phyloP scores from a whole-genome alignment of 2,329 filamentous ascomycete species.

The Amesomyces nigricolor region DNA sequence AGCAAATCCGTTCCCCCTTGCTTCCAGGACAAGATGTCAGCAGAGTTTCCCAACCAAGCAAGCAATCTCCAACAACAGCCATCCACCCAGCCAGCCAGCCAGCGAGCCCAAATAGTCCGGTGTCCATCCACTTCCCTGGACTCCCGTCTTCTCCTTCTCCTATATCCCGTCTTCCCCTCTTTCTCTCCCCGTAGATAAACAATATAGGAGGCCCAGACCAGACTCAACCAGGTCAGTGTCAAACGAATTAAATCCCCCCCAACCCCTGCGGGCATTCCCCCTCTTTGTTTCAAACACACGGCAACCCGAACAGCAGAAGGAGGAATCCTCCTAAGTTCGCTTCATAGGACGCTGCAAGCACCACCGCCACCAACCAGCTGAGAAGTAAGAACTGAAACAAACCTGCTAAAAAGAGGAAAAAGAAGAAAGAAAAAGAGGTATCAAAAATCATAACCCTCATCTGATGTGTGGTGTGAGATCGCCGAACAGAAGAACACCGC shows the following conservation, averaged over 20 bases:
- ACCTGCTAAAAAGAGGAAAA: neutral
- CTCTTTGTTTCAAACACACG: too few species aligned
- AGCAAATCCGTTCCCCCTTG: too few species aligned
- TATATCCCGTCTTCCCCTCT: too few species aligned
- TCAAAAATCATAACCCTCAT: constrained; percentile 28
- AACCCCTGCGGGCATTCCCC: too few species aligned
- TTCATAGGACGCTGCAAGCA: neutral
- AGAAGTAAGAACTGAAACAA: neutral
- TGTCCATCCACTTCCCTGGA: too few species aligned
- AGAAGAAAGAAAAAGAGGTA: constrained; percentile 24
- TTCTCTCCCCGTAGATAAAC: too few species aligned
- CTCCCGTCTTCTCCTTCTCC: too few species aligned
- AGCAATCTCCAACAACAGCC: too few species aligned
- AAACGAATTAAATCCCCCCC: too few species aligned
- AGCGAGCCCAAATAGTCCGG: neutral
- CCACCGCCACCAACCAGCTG: too few species aligned
- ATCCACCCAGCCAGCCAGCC: too few species aligned
- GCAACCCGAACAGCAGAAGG: too few species aligned
- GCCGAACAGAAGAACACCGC: neutral
- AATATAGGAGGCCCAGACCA: neutral
- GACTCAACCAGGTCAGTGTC: neutral
- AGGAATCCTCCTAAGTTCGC: neutral
- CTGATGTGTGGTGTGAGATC: neutral
- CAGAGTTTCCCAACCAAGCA: neutral
- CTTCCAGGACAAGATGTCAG: neutral